Percentiles rank a stretch among this genome's conserved stretches.
Conservation (phyloP, 2,329 filamentous ascomycete genomes). For the Aspergillus latus region DNA sequence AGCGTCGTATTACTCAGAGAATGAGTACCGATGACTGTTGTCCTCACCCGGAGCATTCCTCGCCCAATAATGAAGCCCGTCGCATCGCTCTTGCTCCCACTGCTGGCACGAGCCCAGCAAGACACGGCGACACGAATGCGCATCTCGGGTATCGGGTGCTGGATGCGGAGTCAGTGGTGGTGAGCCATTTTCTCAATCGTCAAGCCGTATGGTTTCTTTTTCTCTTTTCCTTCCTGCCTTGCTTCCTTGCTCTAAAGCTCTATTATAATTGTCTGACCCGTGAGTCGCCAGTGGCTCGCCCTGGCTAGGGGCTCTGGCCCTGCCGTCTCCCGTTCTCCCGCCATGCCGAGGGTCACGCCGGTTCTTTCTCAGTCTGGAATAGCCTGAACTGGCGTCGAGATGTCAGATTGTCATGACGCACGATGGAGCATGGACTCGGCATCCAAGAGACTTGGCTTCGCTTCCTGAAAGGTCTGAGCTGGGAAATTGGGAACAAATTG, state of each 20-base stretch:
- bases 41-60: conserved; percentile 1
- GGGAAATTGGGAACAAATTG: no score
- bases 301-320: neutral
- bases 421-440: neutral
- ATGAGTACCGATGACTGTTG: neutral
- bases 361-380: neutral
- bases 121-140: neutral
- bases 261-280: no score
- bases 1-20: conserved; percentile 10
- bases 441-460: conserved; percentile 1
- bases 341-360: neutral
- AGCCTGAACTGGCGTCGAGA: neutral
- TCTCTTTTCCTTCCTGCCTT: neutral
- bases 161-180: neutral
- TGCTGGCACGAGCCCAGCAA: neutral
- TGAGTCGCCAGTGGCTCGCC: no score
- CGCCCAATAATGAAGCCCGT: conserved; percentile 2
- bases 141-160: neutral
- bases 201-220: conserved; percentile 4
- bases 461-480: neutral
- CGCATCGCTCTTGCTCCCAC: neutral
- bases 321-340: neutral
- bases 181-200: neutral
- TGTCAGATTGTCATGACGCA: conserved; percentile 4
- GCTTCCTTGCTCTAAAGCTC: neutral